A percentile compares a stretch with the other conserved stretches of the same genome.
Conservation (phyloP, 2,329 filamentous ascomycete genomes). For the Pestalotiopsis sp. region DNA sequence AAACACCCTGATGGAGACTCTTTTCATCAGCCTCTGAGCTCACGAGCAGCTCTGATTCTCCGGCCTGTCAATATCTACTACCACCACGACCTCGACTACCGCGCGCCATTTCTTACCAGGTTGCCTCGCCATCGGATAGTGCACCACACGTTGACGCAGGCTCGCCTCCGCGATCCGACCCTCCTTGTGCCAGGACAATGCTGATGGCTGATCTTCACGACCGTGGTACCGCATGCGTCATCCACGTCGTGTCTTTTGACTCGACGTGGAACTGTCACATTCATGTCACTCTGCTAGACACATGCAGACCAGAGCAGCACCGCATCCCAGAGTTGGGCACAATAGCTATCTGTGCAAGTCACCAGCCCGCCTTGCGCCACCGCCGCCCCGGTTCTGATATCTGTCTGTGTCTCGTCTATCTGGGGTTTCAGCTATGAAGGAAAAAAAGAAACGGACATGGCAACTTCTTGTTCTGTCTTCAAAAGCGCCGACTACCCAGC, state of each 20-base stretch:
- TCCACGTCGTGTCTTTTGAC: not conserved
- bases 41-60: not conserved
- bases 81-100: not conserved
- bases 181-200: not conserved
- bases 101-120: not conserved
- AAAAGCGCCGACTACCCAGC: not conserved
- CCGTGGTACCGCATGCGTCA: slow-evolving; percentile 8
- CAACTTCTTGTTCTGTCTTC: not conserved
- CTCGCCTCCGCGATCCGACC: not conserved
- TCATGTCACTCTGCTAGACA: not conserved
- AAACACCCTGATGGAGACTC: not conserved
- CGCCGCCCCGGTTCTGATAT: not conserved
- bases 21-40: not conserved
- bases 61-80: not conserved
- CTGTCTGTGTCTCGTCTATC: not conserved
- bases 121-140: not conserved
- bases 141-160: not conserved
- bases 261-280: slow-evolving; percentile 2
- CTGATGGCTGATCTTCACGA: not conserved
- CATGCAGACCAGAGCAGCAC: not conserved
- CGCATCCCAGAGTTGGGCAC: not conserved
- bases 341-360: not conserved
- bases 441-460: not conserved
- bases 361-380: not conserved
- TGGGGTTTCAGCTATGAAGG: not conserved